These are phyloP conservation scores for Penicillium hesseltinei DNA, from an alignment of 2,329 filamentous ascomycete species.

Conservation along the genomic window DNA sequence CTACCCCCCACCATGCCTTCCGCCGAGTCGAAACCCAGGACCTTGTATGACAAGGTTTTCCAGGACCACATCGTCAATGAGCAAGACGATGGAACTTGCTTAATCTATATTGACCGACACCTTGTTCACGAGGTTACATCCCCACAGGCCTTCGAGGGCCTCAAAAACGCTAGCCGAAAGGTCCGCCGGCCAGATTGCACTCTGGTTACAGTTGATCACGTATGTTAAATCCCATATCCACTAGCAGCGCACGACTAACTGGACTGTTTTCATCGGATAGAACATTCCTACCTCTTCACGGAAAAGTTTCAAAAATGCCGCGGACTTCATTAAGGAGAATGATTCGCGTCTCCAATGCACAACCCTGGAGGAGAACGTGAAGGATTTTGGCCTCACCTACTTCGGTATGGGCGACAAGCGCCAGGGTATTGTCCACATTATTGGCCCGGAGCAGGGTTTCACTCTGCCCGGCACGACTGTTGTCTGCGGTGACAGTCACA, in stretches of 20 bases:
- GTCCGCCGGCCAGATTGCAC: constrained; percentile 96
- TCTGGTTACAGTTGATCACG: constrained; percentile 92
- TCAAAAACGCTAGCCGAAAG: constrained; percentile 81
- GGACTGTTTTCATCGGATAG: constrained; percentile 46
- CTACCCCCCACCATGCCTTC: constrained; percentile 65
- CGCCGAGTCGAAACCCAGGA: constrained; percentile 69
- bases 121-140: constrained; percentile 98
- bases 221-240: constrained; percentile 52
- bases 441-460: constrained; percentile 97
- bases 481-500: constrained; percentile 97
- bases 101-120: constrained; percentile 95
- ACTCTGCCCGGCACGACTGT: constrained; percentile 95
- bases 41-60: constrained; percentile 97
- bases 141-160: constrained; percentile 95
- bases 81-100: constrained; percentile 86
- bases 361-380: constrained; percentile 95
- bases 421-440: constrained; percentile 97
- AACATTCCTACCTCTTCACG: constrained; percentile 91
- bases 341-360: constrained; percentile 92
- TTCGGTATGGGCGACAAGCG: constrained; percentile 95
- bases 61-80: constrained; percentile 92
- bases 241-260: background rate
- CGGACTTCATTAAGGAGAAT: constrained; percentile 88
- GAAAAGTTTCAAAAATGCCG: constrained; percentile 91
- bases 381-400: constrained; percentile 93